Evolutionary conservation across 192 early-diverging fungal species (phyloP), one percentile per base, ranked within the genome.

Genomic region (Coemansia nantahalensis): DNA sequence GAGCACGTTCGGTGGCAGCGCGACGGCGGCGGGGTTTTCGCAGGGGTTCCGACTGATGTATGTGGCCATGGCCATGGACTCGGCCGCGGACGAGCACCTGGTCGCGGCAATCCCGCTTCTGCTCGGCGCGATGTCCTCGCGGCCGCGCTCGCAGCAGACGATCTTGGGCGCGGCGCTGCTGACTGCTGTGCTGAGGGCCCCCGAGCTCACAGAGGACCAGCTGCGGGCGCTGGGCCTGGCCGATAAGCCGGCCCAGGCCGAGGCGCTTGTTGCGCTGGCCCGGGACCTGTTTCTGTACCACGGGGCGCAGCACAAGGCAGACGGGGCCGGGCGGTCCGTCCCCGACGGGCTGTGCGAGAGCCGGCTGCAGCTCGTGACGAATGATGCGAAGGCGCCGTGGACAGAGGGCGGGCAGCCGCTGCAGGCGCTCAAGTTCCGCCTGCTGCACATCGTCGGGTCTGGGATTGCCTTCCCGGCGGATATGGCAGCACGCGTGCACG

Each of bases 21-120:
- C 63, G 1, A 55, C 68, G 0, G 54, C 63, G 1, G 56, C 68
- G 0, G 54, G 63, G 12, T 76, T 90, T 39, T 82, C 91, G 14
- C 84, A 83, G 39, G 87, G 86, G 58, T 90, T 97, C 59, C 80
- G 83, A 10, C 70, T 95, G 5, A 84, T 97, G 54, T 97, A 93
- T 39, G 49, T 97, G 4, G 83, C 92, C 17, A 90, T 92, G 81
- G 91, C 83, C 0, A 78, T 88, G 23, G 64, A 63, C 14, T 62
- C 84, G 5, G 46, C 84, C 21, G 39, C 53, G 0, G 40, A 65
- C 1, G 62, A 82, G 32, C 80, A 84, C 54, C 54, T 55, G 7
- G 52, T 59, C 10, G 43, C 44, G 8, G 61, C 79, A 21, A 52
- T 90, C 8, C 86, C 92, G 2, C 41, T 59, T 10, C 65, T 96